These are phyloP conservation scores for Capsella bursapastoris DNA, from an alignment of 345 rosid species.

Conservation along the genomic window DNA sequence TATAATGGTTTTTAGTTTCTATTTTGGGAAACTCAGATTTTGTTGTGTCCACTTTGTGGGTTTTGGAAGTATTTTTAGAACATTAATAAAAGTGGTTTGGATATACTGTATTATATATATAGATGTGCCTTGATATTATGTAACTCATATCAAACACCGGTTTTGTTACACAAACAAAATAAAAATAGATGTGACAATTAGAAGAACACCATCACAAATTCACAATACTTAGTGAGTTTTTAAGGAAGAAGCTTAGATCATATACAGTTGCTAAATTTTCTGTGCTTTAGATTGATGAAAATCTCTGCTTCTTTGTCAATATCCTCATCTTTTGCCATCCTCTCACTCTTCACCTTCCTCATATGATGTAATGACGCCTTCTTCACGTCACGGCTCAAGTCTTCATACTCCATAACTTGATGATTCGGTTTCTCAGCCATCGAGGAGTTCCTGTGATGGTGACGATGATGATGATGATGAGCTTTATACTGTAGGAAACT, in stretches of 20 bases:
- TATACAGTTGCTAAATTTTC: slow-evolving; percentile 46
- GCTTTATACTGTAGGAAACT: slow-evolving; percentile 1
- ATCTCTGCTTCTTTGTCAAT: slow-evolving; percentile 62
- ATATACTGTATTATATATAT: neutral
- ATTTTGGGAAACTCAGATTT: neutral
- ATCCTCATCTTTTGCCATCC: slow-evolving; percentile 30
- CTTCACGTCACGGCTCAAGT: slow-evolving; percentile 13
- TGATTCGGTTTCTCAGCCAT: slow-evolving; percentile 28
- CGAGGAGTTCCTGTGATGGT: neutral
- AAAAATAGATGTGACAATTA: neutral
- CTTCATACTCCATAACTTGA: slow-evolving; percentile 27
- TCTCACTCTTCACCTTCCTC: slow-evolving; percentile 36
- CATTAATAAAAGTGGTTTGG: neutral
- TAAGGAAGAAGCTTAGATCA: slow-evolving; percentile 10
- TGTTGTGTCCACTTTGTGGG: slow-evolving; percentile 3
- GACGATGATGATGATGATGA: slow-evolving; percentile 1
- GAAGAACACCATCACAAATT: neutral
- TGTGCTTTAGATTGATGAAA: slow-evolving; percentile 62
- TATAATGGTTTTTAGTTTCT: neutral
- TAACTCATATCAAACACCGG: neutral
- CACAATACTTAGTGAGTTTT: neutral
- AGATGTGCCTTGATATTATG: neutral
- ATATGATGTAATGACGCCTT: slow-evolving; percentile 24
- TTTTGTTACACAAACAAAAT: slow-evolving; percentile 6
- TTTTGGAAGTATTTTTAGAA: neutral